These are phyloP conservation scores for Agrocybe pediades DNA, from an alignment of 768 basidiomycete genomes.

Conservation along the genomic window DNA sequence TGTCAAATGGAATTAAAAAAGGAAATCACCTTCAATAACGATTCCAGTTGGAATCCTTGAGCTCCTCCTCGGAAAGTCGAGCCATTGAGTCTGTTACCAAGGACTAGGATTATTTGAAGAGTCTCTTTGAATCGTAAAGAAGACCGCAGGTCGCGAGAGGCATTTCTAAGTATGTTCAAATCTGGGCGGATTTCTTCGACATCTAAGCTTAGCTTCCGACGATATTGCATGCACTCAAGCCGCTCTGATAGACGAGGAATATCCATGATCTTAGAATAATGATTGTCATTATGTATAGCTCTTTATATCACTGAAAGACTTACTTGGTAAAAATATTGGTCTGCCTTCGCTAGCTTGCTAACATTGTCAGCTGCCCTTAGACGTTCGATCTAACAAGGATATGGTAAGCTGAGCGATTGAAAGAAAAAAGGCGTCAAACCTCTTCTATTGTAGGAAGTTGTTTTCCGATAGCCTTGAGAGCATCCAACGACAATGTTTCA, in stretches of 20 bases:
- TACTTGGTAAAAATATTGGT: constrained; percentile 82
- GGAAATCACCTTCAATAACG: constrained; percentile 69
- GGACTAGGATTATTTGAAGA: constrained; percentile 70
- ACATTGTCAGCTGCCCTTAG: constrained; percentile 74
- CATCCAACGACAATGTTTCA: constrained; percentile 64
- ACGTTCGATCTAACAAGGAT: constrained; percentile 48
- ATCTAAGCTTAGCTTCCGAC: constrained; percentile 79
- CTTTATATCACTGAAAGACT: constrained; percentile 10
- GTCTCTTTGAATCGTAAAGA: constrained; percentile 70
- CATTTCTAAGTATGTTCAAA: constrained; percentile 69
- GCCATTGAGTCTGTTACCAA: constrained; percentile 85
- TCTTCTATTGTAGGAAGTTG: constrained; percentile 85
- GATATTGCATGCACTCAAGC: constrained; percentile 81
- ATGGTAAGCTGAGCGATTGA: background rate
- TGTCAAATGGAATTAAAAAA: background rate
- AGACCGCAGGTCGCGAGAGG: constrained; percentile 65
- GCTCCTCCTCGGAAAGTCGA: constrained; percentile 85
- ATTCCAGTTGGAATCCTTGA: constrained; percentile 81
- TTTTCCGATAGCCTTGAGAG: constrained; percentile 72
- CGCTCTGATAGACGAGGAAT: constrained; percentile 78
- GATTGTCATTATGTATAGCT: background rate
- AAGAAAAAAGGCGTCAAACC: constrained; percentile 35
- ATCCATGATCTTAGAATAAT: constrained; percentile 59
- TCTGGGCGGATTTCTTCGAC: constrained; percentile 85
- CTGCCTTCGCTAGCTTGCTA: constrained; percentile 75